A percentile compares a stretch with the other conserved stretches of the same genome.
Conservation (phyloP, 1,139 yeast genomes). For the Taphrina betulina region DNA sequence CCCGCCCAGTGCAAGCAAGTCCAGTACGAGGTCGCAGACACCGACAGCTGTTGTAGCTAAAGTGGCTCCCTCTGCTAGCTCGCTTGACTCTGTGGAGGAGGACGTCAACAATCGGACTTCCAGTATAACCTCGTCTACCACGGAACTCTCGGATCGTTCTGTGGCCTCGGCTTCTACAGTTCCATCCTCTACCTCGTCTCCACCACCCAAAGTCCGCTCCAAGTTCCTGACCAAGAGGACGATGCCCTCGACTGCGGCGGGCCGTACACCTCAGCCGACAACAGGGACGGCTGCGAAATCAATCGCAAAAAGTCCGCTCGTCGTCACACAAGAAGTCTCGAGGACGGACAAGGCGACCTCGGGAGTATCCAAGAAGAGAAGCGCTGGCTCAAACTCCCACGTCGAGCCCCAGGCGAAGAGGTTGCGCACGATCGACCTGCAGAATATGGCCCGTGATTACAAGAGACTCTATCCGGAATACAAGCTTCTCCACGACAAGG, state of each 20-base stretch:
- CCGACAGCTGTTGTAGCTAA: constrained; percentile 4
- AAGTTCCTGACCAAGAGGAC: constrained; percentile 17
- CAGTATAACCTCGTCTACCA: constrained; percentile 19
- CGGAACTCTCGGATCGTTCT: constrained; percentile 7
- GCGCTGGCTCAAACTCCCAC: not conserved
- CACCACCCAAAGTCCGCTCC: constrained; percentile 3
- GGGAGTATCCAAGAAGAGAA: not conserved
- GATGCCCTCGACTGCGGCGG: not conserved
- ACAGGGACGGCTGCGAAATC: too few species aligned
- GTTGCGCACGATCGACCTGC: constrained; percentile 6
- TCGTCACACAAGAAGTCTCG: not conserved
- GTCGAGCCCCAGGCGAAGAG: not conserved
- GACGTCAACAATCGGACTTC: constrained; percentile 12
- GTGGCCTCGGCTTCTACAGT: constrained; percentile 9
- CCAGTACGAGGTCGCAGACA: constrained; percentile 9
- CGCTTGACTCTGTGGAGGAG: not conserved
- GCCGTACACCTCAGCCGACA: not conserved
- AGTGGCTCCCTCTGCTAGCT: constrained; percentile 6
- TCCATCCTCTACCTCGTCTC: constrained; percentile 1
- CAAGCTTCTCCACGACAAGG: constrained; percentile 14
- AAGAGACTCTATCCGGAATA: constrained; percentile 25
- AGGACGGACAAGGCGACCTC: not conserved
- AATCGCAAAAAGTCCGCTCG: not conserved
- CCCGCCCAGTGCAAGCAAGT: not conserved
- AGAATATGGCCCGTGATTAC: constrained; percentile 22